Evolutionary conservation across 257 asterid genomes (phyloP).

Genomic region (Capsicum chinense): DNA sequence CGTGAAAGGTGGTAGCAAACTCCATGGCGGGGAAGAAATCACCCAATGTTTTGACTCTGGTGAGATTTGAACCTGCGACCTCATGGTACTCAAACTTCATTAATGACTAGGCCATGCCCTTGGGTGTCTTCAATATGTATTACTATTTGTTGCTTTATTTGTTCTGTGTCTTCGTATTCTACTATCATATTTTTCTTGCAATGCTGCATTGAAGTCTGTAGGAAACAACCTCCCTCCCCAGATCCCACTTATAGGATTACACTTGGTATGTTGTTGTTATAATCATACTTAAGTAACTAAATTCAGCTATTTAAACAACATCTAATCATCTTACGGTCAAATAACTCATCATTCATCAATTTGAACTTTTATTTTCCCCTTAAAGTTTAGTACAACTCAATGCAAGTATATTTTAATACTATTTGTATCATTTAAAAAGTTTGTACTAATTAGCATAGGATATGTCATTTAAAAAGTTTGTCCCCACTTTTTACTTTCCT

Average conservation of each 20-base stretch:
- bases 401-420: not conserved
- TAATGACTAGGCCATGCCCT: too few species aligned
- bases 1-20: not conserved
- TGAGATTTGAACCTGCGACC: too few species aligned
- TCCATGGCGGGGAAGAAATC: not conserved
- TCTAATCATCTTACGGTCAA: not conserved
- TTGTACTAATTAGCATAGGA: not conserved
- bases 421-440: not conserved
- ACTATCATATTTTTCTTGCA: not conserved
- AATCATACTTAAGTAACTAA: not conserved
- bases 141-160: not conserved
- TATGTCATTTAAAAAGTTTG: not conserved
- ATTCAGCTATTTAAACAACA: not conserved
- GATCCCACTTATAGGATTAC: not conserved
- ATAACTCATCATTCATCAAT: slow-evolving; percentile 6
- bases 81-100: too few species aligned
- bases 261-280: not conserved
- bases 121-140: not conserved
- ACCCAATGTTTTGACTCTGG: too few species aligned
- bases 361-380: not conserved
- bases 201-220: not conserved
- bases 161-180: not conserved
- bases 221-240: not conserved
- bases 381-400: not conserved
- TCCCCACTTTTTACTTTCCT: not conserved